Evolutionary conservation across 495 filamentous ascomycete genomes (phyloP).

Genomic region (Penicillium herquei): DNA sequence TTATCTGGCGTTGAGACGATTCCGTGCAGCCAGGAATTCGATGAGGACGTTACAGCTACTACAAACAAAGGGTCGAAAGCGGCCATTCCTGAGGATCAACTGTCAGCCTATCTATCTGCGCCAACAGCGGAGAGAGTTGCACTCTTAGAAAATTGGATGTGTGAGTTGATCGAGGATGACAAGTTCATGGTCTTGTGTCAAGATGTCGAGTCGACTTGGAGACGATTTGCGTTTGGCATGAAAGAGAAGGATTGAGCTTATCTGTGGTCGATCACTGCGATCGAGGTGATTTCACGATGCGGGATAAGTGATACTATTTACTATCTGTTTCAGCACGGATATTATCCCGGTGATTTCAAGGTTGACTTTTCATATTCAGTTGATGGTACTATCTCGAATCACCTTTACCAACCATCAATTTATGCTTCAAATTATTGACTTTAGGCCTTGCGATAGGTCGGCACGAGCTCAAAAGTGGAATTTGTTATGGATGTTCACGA

Average conservation of each 20-base stretch:
- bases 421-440: too few species aligned
- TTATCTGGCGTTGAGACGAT: background rate
- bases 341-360: too few species aligned
- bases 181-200: constrained; percentile 41
- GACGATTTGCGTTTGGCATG: constrained; percentile 40
- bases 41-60: background rate
- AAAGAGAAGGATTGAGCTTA: constrained; percentile 4
- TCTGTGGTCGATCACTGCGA: background rate
- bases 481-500: too few species aligned
- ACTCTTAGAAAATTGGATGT: constrained; percentile 44
- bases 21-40: background rate
- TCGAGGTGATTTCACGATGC: too few species aligned
- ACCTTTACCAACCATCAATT: too few species aligned
- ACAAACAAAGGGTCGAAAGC: background rate
- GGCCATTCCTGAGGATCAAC: constrained; percentile 23
- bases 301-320: too few species aligned
- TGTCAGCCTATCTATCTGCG: constrained; percentile 29
- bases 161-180: constrained; percentile 43
- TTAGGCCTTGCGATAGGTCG: too few species aligned
- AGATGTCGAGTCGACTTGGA: constrained; percentile 46
- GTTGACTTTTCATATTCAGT: too few species aligned
- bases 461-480: too few species aligned
- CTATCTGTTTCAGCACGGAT: too few species aligned
- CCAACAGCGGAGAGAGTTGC: constrained; percentile 35
- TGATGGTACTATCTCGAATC: too few species aligned